phyloP scores from a whole-genome alignment of 345 rosid genomes.

The Syzygium oleosum region DNA sequence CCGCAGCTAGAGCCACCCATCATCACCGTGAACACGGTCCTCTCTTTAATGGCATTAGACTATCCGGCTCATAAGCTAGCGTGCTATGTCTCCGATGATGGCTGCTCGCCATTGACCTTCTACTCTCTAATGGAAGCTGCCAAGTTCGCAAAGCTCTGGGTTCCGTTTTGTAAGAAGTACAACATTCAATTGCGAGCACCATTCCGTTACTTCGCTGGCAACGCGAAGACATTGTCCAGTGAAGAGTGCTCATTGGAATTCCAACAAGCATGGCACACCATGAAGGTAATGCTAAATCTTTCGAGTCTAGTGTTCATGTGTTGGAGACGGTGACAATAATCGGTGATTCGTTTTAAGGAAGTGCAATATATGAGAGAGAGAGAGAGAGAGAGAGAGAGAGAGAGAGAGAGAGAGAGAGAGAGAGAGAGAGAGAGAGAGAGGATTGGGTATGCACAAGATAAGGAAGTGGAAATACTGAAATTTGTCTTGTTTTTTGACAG shows the following conservation, averaged over 20 bases:
- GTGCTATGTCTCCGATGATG: conserved; percentile 49
- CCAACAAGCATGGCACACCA: conserved; percentile 23
- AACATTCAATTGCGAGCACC: conserved; percentile 51
- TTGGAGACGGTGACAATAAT: neutral
- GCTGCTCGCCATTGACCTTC: conserved; percentile 47
- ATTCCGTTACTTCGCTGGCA: conserved; percentile 39
- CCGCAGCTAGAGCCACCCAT: conserved; percentile 34
- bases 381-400: neutral
- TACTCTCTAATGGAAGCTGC: conserved; percentile 52
- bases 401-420: no score
- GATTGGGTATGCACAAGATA: neutral
- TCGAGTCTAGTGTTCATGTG: neutral
- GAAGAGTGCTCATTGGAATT: conserved; percentile 21
- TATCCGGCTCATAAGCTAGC: conserved; percentile 48
- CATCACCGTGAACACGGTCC: conserved; percentile 36
- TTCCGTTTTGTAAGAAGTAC: conserved; percentile 54
- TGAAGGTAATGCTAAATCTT: conserved; percentile 28
- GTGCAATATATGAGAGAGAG: no score
- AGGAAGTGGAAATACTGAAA: neutral
- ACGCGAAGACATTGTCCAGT: neutral
- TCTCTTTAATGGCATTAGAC: conserved; percentile 43
- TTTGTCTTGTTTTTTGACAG: conserved; percentile 6
- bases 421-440: no score
- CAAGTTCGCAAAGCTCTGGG: conserved; percentile 60
- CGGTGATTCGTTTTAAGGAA: neutral